Conservation (phyloP, 257 asterid species). For the Cynanchum wilfordii region DNA sequence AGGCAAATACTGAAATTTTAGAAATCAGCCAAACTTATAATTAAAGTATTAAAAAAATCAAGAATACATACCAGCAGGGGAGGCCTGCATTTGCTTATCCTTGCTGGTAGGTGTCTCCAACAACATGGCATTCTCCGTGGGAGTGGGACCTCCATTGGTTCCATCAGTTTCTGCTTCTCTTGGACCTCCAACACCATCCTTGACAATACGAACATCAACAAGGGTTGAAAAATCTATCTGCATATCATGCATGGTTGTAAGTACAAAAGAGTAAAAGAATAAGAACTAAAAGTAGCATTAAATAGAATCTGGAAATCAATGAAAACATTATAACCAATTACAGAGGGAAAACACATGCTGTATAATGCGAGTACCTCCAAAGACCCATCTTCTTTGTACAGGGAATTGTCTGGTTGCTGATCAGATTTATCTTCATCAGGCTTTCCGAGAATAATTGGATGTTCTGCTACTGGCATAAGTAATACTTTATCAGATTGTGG, state of each 20-base stretch:
- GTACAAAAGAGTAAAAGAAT: not conserved
- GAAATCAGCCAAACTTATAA: not conserved
- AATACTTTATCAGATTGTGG: constrained; percentile 38
- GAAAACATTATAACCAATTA: not conserved
- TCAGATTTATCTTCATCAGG: constrained; percentile 41
- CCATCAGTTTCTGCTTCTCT: constrained; percentile 19
- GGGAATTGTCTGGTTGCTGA: constrained; percentile 39
- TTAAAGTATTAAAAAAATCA: not conserved
- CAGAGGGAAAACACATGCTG: not conserved
- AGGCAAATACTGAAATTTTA: not conserved
- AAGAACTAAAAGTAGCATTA: not conserved
- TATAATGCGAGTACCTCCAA: constrained; percentile 51
- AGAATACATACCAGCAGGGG: constrained; percentile 39
- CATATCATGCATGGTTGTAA: constrained; percentile 14
- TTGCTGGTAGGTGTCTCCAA: constrained; percentile 28
- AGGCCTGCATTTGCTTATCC: constrained; percentile 24
- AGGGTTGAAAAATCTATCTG: constrained; percentile 75
- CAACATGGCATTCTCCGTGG: constrained; percentile 26
- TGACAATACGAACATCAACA: constrained; percentile 58
- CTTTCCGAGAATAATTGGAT: constrained; percentile 43
- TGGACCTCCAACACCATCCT: constrained; percentile 35
- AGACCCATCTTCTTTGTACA: constrained; percentile 78
- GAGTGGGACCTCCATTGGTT: constrained; percentile 31
- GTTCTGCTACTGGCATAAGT: constrained; percentile 58
- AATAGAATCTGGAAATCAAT: not conserved